Conservation (phyloP, 495 filamentous ascomycete species). For the Daldinia childiae region DNA sequence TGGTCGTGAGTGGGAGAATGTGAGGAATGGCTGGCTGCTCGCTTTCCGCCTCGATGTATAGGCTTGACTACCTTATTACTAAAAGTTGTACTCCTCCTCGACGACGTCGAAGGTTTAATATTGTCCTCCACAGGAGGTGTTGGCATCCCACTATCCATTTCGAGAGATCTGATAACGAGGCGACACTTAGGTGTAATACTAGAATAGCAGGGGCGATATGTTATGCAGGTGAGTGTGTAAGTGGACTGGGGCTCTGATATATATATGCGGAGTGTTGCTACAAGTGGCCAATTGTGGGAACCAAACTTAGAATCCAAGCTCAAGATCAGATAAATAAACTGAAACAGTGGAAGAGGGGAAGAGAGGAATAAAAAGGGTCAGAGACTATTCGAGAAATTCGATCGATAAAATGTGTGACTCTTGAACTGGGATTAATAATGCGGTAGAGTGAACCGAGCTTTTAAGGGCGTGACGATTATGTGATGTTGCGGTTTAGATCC, state of each 20-base stretch:
- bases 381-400: constrained; percentile 35
- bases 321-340: constrained; percentile 12
- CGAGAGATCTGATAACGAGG: constrained; percentile 30
- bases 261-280: constrained; percentile 6
- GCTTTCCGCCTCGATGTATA: constrained; percentile 47
- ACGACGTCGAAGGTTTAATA: constrained; percentile 41
- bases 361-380: constrained; percentile 11
- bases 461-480: constrained; percentile 45
- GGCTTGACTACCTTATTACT: constrained; percentile 47
- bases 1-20: constrained; percentile 51
- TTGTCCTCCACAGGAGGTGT: constrained; percentile 59
- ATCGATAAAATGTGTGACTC: constrained; percentile 38
- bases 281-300: constrained; percentile 24
- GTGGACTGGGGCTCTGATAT: constrained; percentile 13
- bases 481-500: constrained; percentile 45
- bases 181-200: constrained; percentile 20
- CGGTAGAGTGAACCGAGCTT: constrained; percentile 39
- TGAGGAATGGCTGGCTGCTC: constrained; percentile 38
- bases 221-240: constrained; percentile 26
- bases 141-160: constrained; percentile 57
- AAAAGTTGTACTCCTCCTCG: constrained; percentile 37
- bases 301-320: constrained; percentile 13
- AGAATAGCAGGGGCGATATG: background rate
- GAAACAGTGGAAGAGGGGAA: constrained; percentile 10
- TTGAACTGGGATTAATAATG: constrained; percentile 43